Evolutionary conservation across 2,329 filamentous ascomycete species (phyloP).

Genomic region (Colletotrichum scovillei): DNA sequence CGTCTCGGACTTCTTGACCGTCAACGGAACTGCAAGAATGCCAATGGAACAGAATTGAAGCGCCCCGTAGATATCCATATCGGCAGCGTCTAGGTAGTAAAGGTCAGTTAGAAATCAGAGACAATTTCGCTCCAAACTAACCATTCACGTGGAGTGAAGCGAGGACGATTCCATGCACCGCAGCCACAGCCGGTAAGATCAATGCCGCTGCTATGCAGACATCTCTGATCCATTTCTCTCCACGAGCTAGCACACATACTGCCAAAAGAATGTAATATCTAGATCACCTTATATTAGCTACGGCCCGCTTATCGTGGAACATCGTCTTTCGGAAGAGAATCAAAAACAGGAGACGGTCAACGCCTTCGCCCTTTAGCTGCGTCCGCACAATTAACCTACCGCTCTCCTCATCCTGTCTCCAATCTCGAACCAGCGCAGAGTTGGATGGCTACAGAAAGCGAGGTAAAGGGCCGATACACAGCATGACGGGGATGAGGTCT

Average conservation of each 20-base stretch:
- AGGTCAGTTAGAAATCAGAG: background rate
- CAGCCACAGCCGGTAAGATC: conserved; percentile 72
- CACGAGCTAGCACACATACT: conserved; percentile 72
- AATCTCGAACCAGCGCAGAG: background rate
- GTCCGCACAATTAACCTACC: background rate
- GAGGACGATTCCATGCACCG: conserved; percentile 72
- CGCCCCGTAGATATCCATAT: conserved; percentile 76
- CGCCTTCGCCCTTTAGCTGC: background rate
- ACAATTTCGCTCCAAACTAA: conserved; percentile 46
- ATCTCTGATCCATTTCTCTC: conserved; percentile 70
- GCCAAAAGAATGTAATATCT: conserved; percentile 74
- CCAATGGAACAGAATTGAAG: conserved; percentile 76
- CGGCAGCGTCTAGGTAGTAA: conserved; percentile 64
- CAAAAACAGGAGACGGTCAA: background rate
- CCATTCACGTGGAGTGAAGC: conserved; percentile 68
- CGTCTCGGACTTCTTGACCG: conserved; percentile 69
- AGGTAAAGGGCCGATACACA: background rate
- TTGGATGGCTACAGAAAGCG: background rate
- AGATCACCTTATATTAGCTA: conserved; percentile 10
- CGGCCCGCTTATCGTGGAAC: background rate
- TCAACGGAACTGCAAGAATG: conserved; percentile 72
- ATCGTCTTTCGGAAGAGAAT: background rate
- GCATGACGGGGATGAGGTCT: background rate
- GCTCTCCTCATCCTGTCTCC: background rate
- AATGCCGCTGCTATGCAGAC: conserved; percentile 73